phyloP scores from a whole-genome alignment of 495 filamentous ascomycete genomes.

The Immersiella caudata region DNA sequence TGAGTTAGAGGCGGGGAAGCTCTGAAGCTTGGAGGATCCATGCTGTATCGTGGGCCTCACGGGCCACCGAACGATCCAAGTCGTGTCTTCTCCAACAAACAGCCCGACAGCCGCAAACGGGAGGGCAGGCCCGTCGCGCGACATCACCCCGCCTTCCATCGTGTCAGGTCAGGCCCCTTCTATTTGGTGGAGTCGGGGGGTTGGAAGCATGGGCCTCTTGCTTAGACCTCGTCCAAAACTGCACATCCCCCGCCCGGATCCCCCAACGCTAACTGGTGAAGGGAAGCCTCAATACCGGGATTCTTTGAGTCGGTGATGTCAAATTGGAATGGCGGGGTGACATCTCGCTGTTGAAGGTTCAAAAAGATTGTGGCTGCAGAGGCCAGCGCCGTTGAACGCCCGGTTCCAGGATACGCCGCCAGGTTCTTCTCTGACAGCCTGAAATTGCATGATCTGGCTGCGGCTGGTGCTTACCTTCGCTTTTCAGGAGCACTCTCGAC shows the following conservation, averaged over 20 bases:
- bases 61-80: neutral
- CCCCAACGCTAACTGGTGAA: neutral
- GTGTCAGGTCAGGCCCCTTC: neutral
- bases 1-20: neutral
- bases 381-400: constrained; percentile 10
- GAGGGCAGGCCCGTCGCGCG: neutral
- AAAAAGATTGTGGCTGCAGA: constrained; percentile 15
- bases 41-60: neutral
- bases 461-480: too few relatives aligned
- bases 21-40: neutral
- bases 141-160: constrained; percentile 3
- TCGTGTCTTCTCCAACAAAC: neutral
- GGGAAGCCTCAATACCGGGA: neutral
- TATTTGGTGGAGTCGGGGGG: too few relatives aligned
- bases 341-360: neutral
- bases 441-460: constrained; percentile 7
- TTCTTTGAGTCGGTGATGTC: neutral
- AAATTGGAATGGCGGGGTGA: neutral
- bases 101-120: neutral
- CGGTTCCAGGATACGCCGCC: neutral
- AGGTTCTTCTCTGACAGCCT: neutral
- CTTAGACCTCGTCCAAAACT: neutral
- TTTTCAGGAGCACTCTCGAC: neutral
- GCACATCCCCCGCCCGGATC: neutral
- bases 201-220: constrained; percentile 3